Evolutionary conservation across 2,329 filamentous ascomycete genomes (phyloP), one percentile per base, ranked within the genome.

Genomic region (Pyrenophora seminiperda): DNA sequence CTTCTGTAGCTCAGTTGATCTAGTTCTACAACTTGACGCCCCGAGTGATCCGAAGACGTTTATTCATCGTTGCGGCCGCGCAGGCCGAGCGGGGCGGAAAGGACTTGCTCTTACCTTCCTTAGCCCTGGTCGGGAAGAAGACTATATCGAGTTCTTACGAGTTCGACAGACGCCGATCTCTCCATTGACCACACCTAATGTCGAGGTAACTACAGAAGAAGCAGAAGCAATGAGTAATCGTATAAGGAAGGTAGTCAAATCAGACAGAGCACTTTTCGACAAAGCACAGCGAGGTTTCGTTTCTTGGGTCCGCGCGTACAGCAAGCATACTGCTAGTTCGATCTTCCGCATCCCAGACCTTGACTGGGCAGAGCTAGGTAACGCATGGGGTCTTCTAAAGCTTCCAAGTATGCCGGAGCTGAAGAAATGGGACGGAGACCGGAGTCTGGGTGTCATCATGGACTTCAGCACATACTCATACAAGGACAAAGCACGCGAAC

Each of bases 371-470:
- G 88, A 91, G 44, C 79, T 94, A 1, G 93, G 86, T 1, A 80
- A 84, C 45, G 89, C 88, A 0, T 99, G 93, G 90, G 94, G 90
- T 1, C 79, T 99, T 1, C 79, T 97, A 2, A 86, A 86, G 41
- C 80, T 97, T 57, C 94, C 94, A 3, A 91, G 89, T 68, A 99
- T 99, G 94, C 93, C 94, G 0, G 94, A 99, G 72, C 76, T 78
- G 17, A 79, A 77, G 58, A 74, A 72, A 13, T 76, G 75, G 63
- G 73, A 75, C 11, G 71, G 73, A n/a, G 76, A 81, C 53, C 68
- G 74, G 15, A 70, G 61, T 4, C 63, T 76, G 2, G 75, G 75
- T 2, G 61, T 77, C 0, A 54, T 61, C 3, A 59, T 79, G 15
- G 71, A 78, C 41, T 71, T 76, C n/a, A 63, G 75, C 36, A 57